Evolutionary conservation across 2,329 filamentous ascomycete species (phyloP).

Genomic region (Pseudogymnoascus sp.): DNA sequence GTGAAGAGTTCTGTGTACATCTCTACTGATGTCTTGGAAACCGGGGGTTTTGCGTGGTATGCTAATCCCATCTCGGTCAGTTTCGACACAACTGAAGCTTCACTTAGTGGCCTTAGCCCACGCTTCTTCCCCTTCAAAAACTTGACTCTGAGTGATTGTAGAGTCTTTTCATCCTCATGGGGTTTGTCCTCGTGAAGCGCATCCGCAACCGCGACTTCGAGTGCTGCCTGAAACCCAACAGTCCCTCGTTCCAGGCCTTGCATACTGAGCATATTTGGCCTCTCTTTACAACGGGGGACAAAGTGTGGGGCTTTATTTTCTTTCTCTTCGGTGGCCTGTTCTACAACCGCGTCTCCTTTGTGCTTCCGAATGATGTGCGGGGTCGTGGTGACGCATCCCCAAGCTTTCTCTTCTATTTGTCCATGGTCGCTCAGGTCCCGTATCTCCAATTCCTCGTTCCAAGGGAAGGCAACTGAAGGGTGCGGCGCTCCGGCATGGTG

Average conservation of each 20-base stretch:
- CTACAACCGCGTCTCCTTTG: slow-evolving; percentile 37
- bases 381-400: slow-evolving; percentile 56
- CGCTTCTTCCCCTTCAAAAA: slow-evolving; percentile 31
- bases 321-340: slow-evolving; percentile 15
- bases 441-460: slow-evolving; percentile 55
- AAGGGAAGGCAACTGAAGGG: slow-evolving; percentile 60
- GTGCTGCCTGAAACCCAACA: slow-evolving; percentile 60
- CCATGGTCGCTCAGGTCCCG: slow-evolving; percentile 58
- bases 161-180: slow-evolving; percentile 23
- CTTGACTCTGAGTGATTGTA: slow-evolving; percentile 19
- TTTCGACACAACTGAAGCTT: slow-evolving; percentile 51
- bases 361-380: slow-evolving; percentile 51
- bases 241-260: slow-evolving; percentile 65
- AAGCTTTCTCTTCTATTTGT: slow-evolving; percentile 56
- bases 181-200: slow-evolving; percentile 55
- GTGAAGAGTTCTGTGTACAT: slow-evolving; percentile 58
- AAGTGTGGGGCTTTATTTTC: slow-evolving; percentile 23
- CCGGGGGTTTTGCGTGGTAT: slow-evolving; percentile 44
- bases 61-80: slow-evolving; percentile 45
- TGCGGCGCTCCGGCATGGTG: slow-evolving; percentile 53
- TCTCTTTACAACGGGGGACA: slow-evolving; percentile 26
- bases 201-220: slow-evolving; percentile 60
- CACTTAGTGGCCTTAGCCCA: slow-evolving; percentile 46
- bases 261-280: slow-evolving; percentile 65
- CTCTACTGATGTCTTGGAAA: slow-evolving; percentile 44